Conservation (phyloP, 2,329 filamentous ascomycete species). For the Verticillium isaacii region DNA sequence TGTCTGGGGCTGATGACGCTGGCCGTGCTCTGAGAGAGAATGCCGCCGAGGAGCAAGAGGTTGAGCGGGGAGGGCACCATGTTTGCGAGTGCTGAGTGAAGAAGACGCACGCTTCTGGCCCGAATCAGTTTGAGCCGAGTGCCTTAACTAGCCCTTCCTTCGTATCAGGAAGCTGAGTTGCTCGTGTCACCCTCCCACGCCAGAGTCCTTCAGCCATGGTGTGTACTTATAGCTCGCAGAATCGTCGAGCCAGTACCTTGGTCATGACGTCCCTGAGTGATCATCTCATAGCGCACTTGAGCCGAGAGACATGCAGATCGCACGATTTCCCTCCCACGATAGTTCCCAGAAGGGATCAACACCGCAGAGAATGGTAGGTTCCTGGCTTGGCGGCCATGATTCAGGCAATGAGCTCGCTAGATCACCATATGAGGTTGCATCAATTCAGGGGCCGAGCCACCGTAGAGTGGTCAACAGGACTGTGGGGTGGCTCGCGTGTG, state of each 20-base stretch:
- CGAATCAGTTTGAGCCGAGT: not conserved
- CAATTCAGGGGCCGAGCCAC: not conserved
- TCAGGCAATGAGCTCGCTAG: not conserved
- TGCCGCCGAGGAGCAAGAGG: conserved; percentile 6
- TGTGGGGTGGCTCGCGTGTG: not conserved
- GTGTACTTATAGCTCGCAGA: not conserved
- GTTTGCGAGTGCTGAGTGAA: not conserved
- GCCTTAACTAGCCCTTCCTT: not conserved
- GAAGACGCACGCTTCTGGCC: not conserved
- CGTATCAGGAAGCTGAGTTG: not conserved
- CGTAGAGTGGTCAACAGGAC: not conserved
- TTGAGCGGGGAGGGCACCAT: not conserved
- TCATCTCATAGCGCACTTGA: not conserved
- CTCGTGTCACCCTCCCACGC: not conserved
- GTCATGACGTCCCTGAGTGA: not conserved
- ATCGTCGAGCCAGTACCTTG: not conserved
- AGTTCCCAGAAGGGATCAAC: not conserved
- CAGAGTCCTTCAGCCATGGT: not conserved
- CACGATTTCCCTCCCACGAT: not conserved
- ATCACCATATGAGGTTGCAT: not conserved
- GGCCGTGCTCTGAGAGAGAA: conserved; percentile 3
- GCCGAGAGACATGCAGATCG: not conserved
- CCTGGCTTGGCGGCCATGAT: not conserved
- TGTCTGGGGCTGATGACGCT: conserved; percentile 6
- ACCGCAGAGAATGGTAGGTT: not conserved